Conservation (phyloP, 2,329 filamentous ascomycete genomes). For the Alternaria sp. region DNA sequence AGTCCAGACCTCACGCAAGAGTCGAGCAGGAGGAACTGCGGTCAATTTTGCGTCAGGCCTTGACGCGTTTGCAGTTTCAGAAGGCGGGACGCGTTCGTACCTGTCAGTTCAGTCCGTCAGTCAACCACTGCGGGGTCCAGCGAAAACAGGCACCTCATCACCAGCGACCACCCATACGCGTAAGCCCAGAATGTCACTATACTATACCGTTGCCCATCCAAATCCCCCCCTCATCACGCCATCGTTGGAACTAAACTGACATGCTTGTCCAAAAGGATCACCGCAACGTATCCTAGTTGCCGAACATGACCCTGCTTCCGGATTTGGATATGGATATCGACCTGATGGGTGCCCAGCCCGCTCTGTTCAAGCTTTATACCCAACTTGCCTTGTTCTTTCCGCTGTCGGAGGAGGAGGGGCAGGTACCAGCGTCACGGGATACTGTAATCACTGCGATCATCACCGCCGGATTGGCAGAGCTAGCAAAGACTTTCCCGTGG, state of each 20-base stretch:
- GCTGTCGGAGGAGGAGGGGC: conserved; percentile 25
- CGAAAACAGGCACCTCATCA: not conserved
- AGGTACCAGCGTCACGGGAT: not conserved
- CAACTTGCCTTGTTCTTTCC: conserved; percentile 54
- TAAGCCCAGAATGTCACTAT: not conserved
- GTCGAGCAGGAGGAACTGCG: not conserved
- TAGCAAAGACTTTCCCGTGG: conserved; percentile 56
- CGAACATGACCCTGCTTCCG: conserved; percentile 4
- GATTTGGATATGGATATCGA: conserved; percentile 45
- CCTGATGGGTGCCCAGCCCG: conserved; percentile 52
- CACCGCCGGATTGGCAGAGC: conserved; percentile 23
- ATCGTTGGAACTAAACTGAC: not conserved
- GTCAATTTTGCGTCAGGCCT: not conserved
- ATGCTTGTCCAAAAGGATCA: not conserved
- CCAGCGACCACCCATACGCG: not conserved
- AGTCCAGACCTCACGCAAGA: not conserved
- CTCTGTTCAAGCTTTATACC: conserved; percentile 55
- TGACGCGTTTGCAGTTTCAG: not conserved
- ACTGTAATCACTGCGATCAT: conserved; percentile 10
- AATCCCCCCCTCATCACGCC: not conserved
- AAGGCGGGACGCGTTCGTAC: not conserved
- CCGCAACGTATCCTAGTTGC: not conserved
- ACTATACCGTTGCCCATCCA: not conserved
- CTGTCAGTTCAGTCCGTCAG: not conserved
- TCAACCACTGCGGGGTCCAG: not conserved